phyloP scores from a whole-genome alignment of 805 yeast genomes.

The Ogataea zsoltii region DNA sequence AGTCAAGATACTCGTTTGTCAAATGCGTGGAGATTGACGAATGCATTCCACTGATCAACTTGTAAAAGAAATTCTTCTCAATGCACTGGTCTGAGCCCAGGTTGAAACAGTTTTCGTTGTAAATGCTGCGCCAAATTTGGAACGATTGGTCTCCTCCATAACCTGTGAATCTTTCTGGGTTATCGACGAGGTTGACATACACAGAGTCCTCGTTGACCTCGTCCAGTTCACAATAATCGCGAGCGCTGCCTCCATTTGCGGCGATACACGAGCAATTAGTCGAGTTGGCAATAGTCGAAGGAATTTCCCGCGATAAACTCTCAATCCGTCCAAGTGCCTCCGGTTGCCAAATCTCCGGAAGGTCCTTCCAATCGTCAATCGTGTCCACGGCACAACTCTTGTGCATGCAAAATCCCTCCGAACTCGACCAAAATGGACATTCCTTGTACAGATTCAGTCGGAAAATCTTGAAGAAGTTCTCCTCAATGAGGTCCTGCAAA shows the following conservation, averaged over 20 bases:
- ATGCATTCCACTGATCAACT: conserved; percentile 90
- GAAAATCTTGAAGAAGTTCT: conserved; percentile 86
- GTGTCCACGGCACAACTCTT: conserved; percentile 89
- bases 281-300: conserved; percentile 38
- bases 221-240: conserved; percentile 70
- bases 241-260: conserved; percentile 11
- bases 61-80: conserved; percentile 86
- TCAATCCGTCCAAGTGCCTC: conserved; percentile 61
- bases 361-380: conserved; percentile 67
- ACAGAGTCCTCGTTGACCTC: conserved; percentile 68
- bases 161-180: conserved; percentile 96
- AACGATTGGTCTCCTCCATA: conserved; percentile 91
- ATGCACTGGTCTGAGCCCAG: conserved; percentile 55
- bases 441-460: conserved; percentile 77
- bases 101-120: conserved; percentile 83
- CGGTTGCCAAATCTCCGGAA: conserved; percentile 74
- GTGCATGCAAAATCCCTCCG: conserved; percentile 79
- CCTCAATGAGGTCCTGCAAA: conserved; percentile 57
- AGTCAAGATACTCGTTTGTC: conserved; percentile 75
- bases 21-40: conserved; percentile 93
- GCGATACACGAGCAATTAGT: conserved; percentile 29
- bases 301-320: conserved; percentile 27
- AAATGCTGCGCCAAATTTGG: conserved; percentile 91
- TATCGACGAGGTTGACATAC: conserved; percentile 79
- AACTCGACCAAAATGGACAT: conserved; percentile 86